Evolutionary conservation across 495 filamentous ascomycete species (phyloP).

Genomic region (Chaetomium fimeti): DNA sequence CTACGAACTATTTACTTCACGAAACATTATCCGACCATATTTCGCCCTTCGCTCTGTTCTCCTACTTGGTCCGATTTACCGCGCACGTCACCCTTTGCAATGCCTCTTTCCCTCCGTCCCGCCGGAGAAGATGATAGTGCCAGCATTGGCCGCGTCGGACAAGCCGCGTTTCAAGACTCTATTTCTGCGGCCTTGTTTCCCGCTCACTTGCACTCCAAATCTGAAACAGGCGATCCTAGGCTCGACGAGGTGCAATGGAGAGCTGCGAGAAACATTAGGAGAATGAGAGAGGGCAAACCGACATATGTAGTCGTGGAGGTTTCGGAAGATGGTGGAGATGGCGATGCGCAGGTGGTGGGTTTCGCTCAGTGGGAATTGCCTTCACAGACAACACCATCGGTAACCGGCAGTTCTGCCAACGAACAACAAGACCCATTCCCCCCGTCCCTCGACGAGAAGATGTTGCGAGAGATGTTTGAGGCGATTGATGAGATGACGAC

Average conservation of each 20-base stretch:
- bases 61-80: too few relatives aligned
- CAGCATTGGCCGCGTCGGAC: constrained; percentile 22
- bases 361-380: constrained; percentile 34
- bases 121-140: constrained; percentile 23
- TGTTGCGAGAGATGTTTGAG: constrained; percentile 1
- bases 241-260: constrained; percentile 30
- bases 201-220: constrained; percentile 13
- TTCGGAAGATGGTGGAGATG: constrained; percentile 2
- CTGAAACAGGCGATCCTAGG: constrained; percentile 2
- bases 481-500: constrained; percentile 14
- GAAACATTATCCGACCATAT: too few relatives aligned
- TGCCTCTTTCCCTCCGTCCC: constrained; percentile 28
- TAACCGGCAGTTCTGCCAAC: neutral
- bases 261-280: constrained; percentile 7
- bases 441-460: constrained; percentile 14
- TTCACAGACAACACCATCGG: neutral
- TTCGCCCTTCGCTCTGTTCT: too few relatives aligned
- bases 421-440: constrained; percentile 10
- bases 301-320: constrained; percentile 30
- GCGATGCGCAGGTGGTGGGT: constrained; percentile 20
- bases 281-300: constrained; percentile 25
- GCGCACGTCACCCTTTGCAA: constrained; percentile 2
- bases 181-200: constrained; percentile 29
- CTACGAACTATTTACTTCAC: too few relatives aligned
- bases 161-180: constrained; percentile 22